These are phyloP conservation scores for Xenoacremonium recifei DNA, from an alignment of 2,329 filamentous ascomycete species.

Conservation along the genomic window DNA sequence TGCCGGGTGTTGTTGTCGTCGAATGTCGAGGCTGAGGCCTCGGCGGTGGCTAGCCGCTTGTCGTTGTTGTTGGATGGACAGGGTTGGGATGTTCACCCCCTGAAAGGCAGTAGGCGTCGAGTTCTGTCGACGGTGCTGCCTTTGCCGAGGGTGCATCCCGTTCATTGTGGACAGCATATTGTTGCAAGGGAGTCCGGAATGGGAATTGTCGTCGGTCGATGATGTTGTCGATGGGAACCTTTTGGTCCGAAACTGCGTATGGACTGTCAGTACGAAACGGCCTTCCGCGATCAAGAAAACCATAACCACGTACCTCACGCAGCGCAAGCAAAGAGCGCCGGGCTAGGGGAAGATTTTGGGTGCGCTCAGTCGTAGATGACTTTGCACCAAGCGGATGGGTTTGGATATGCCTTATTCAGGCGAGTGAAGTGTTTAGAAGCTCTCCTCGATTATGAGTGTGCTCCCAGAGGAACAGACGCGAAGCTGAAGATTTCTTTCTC, in stretches of 20 bases:
- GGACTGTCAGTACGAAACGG: neutral
- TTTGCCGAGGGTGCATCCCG: conserved; percentile 62
- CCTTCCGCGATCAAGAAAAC: neutral
- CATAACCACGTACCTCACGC: conserved; percentile 64
- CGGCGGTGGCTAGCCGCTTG: conserved; percentile 64
- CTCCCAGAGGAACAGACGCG: conserved; percentile 10
- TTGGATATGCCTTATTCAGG: conserved; percentile 33
- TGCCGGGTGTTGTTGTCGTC: conserved; percentile 50
- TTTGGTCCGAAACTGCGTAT: conserved; percentile 42
- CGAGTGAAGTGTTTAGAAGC: conserved; percentile 19
- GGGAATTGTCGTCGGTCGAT: conserved; percentile 50
- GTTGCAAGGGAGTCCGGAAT: conserved; percentile 56
- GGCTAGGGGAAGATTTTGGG: conserved; percentile 51
- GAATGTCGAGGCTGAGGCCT: conserved; percentile 80
- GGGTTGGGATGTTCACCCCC: conserved; percentile 65
- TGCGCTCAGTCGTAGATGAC: conserved; percentile 50
- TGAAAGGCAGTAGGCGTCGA: conserved; percentile 81
- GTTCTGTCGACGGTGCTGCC: conserved; percentile 76
- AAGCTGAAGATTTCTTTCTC: conserved; percentile 11
- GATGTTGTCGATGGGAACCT: conserved; percentile 50
- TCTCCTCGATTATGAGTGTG: conserved; percentile 15
- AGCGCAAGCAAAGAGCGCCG: conserved; percentile 80
- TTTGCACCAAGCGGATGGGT: conserved; percentile 25
- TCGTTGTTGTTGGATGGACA: conserved; percentile 52
- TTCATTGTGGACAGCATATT: conserved; percentile 73